Conservation (phyloP, 2,329 filamentous ascomycete genomes). For the Colletotrichum spinosum region DNA sequence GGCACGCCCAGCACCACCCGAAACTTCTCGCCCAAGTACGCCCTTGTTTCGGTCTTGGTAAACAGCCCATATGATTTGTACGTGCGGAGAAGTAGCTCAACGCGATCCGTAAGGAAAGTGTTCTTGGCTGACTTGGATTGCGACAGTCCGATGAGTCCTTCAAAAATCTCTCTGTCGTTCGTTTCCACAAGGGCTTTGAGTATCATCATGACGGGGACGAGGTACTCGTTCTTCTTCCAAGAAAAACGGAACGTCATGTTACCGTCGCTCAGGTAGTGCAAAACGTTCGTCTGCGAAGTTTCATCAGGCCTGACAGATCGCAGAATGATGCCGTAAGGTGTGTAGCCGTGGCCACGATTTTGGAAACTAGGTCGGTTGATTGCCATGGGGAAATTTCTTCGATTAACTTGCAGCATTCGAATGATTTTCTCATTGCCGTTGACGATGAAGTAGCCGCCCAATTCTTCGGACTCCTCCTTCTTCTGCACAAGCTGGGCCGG, state of each 20-base stretch:
- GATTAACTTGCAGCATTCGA: constrained; percentile 88
- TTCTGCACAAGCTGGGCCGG: constrained; percentile 84
- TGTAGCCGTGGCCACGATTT: constrained; percentile 88
- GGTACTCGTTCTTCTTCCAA: constrained; percentile 96
- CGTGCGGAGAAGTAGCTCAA: constrained; percentile 90
- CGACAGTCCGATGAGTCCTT: constrained; percentile 85
- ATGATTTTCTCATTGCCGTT: constrained; percentile 98
- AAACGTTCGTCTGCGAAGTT: constrained; percentile 95
- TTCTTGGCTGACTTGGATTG: constrained; percentile 83
- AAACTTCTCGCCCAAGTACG: constrained; percentile 93
- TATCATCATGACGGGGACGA: constrained; percentile 97
- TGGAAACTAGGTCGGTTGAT: constrained; percentile 92
- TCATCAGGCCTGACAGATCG: constrained; percentile 96
- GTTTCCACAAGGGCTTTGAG: constrained; percentile 95
- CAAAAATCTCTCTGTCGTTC: constrained; percentile 95
- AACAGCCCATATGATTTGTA: constrained; percentile 93
- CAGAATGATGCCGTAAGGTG: constrained; percentile 89
- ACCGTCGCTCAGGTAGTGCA: constrained; percentile 95
- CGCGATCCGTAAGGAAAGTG: constrained; percentile 94
- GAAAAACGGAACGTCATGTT: constrained; percentile 98
- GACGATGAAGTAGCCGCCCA: constrained; percentile 96
- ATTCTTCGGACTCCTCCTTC: constrained; percentile 95
- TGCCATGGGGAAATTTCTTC: constrained; percentile 94
- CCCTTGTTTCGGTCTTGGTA: constrained; percentile 82
- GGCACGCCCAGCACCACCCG: constrained; percentile 86